Percentiles rank a stretch among this genome's conserved stretches.
Conservation (phyloP, 1,139 yeast genomes). For the Zhuliangozyma blackwelliae region DNA sequence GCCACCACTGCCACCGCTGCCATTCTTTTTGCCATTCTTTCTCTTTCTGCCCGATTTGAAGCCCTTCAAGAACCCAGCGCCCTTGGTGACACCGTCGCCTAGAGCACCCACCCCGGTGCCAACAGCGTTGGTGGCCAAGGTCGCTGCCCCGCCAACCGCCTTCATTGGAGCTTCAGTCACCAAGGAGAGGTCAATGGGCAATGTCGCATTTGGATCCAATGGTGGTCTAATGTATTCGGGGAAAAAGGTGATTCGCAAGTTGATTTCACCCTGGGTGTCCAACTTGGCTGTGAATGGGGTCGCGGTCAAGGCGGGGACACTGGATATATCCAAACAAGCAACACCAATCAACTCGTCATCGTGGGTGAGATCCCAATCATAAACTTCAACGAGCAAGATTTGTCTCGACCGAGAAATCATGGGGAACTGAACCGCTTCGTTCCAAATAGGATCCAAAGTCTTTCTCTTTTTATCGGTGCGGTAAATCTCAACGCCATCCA, state of each 20-base stretch:
- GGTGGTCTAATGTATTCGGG: slow-evolving; percentile 69
- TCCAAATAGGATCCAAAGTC: slow-evolving; percentile 67
- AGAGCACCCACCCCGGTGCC: slow-evolving; percentile 36
- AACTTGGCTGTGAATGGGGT: slow-evolving; percentile 47
- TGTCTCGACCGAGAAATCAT: slow-evolving; percentile 60
- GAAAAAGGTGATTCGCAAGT: slow-evolving; percentile 48
- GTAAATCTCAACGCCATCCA: slow-evolving; percentile 53
- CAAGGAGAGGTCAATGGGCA: slow-evolving; percentile 36
- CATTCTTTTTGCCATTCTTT: slow-evolving; percentile 6
- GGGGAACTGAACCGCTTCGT: slow-evolving; percentile 56
- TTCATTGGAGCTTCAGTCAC: slow-evolving; percentile 47
- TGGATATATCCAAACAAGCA: slow-evolving; percentile 45
- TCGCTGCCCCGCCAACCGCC: slow-evolving; percentile 42
- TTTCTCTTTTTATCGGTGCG: slow-evolving; percentile 61
- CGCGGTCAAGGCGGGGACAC: slow-evolving; percentile 41
- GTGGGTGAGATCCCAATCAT: slow-evolving; percentile 78
- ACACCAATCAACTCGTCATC: slow-evolving; percentile 57
- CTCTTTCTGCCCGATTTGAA: slow-evolving; percentile 23
- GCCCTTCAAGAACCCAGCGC: slow-evolving; percentile 38
- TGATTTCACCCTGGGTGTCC: slow-evolving; percentile 58
- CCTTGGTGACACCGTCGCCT: slow-evolving; percentile 43
- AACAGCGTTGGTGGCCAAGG: slow-evolving; percentile 45
- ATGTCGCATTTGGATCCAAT: slow-evolving; percentile 37
- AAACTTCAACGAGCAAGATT: slow-evolving; percentile 44
- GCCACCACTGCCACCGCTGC: slow-evolving; percentile 7